A percentile compares a stretch with the other conserved stretches of the same genome.
Evolutionary conservation across 2,329 filamentous ascomycete genomes (phyloP).

Genomic region (Cladophialophora yegresii): DNA sequence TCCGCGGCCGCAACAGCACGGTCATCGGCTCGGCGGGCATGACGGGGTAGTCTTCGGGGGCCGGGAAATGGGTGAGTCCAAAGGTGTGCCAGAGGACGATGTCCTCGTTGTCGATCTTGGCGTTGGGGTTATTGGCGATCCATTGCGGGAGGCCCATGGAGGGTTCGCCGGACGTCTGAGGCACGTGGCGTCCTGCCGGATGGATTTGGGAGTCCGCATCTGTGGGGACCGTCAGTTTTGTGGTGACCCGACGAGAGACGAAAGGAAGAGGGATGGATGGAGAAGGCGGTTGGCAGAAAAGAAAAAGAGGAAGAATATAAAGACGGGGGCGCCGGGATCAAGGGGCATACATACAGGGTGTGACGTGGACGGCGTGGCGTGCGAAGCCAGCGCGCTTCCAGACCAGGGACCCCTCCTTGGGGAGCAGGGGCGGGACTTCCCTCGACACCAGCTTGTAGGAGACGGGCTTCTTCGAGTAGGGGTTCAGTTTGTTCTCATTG

Average conservation of each 20-base stretch:
- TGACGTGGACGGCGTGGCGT: conserved; percentile 82
- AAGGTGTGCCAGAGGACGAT: conserved; percentile 94
- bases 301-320: conserved; percentile 22
- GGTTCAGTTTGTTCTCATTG: conserved; percentile 81
- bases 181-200: conserved; percentile 82
- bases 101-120: conserved; percentile 75
- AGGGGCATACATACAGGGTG: conserved; percentile 67
- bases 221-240: conserved; percentile 40
- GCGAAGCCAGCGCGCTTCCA: conserved; percentile 91
- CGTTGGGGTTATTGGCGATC: conserved; percentile 68
- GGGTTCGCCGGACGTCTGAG: conserved; percentile 80
- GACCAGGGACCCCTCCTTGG: conserved; percentile 77
- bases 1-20: conserved; percentile 72
- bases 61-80: conserved; percentile 83
- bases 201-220: conserved; percentile 80
- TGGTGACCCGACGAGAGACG: background rate
- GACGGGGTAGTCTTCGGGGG: conserved; percentile 87
- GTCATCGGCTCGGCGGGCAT: conserved; percentile 89
- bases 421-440: conserved; percentile 75
- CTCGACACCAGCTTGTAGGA: conserved; percentile 88
- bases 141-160: conserved; percentile 72
- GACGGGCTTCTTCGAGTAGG: conserved; percentile 79
- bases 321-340: conserved; percentile 32
- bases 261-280: too few relatives aligned
- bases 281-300: too few relatives aligned